Percentiles rank a stretch among this genome's conserved stretches.
phyloP scores from a whole-genome alignment of 1,284 basidiomycete genomes.

The Pulveroboletus sp. region DNA sequence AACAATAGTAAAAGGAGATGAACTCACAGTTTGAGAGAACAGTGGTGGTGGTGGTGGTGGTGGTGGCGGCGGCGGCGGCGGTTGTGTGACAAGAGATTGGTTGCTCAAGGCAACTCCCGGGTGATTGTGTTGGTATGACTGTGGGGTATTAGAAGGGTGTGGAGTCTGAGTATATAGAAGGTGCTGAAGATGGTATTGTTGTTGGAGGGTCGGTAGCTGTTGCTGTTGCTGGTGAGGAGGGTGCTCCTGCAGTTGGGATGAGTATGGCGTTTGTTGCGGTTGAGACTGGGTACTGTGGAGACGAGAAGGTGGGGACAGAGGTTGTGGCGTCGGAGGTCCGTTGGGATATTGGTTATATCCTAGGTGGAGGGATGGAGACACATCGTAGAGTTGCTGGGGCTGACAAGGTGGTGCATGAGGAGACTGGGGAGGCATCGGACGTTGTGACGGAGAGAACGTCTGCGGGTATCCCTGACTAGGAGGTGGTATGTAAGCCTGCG shows the following conservation, averaged over 20 bases:
- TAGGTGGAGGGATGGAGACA: constrained; percentile 8
- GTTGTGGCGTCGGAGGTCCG: constrained; percentile 9
- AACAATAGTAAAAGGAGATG: constrained; percentile 22
- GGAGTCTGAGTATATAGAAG: constrained; percentile 20
- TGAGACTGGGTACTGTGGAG: constrained; percentile 8
- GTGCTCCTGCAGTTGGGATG: background rate
- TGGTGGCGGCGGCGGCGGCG: constrained; percentile 7
- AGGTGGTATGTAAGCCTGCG: constrained; percentile 15
- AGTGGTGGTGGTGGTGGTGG: constrained; percentile 34
- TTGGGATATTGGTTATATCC: constrained; percentile 19
- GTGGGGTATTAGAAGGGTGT: constrained; percentile 14
- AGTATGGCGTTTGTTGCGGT: constrained; percentile 13
- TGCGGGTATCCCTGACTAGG: constrained; percentile 9
- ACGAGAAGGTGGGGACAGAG: constrained; percentile 16
- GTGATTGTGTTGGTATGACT: constrained; percentile 21
- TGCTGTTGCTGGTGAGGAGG: constrained; percentile 17
- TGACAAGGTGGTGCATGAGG: constrained; percentile 12
- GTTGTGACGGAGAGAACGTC: constrained; percentile 12
- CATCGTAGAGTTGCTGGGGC: constrained; percentile 18
- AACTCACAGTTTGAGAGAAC: constrained; percentile 43
- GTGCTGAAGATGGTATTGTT: constrained; percentile 18
- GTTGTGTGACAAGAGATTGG: constrained; percentile 6
- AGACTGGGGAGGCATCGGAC: constrained; percentile 15
- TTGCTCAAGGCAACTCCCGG: background rate
- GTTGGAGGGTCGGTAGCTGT: constrained; percentile 10